phyloP scores from a whole-genome alignment of 352 stramenopile species.

The Phytopythium ostracodes region DNA sequence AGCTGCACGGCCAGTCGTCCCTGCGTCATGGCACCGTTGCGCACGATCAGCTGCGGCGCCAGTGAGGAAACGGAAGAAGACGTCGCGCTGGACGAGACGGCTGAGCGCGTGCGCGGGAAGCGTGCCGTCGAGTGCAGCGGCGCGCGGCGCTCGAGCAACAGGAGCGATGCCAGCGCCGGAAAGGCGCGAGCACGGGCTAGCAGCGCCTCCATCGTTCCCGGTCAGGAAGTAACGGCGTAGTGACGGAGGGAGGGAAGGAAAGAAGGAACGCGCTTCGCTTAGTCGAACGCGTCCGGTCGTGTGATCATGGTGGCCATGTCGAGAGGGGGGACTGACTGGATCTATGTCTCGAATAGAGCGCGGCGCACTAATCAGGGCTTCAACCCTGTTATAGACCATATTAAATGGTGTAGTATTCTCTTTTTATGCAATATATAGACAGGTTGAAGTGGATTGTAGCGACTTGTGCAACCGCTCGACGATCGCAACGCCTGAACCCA shows the following conservation, averaged over 20 bases:
- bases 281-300: not conserved
- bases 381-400: too few relatives aligned
- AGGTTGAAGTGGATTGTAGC: not conserved
- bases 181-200: not conserved
- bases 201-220: not conserved
- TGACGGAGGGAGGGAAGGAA: not conserved
- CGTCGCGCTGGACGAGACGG: not conserved
- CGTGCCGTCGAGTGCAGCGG: not conserved
- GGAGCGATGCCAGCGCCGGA: not conserved
- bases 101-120: not conserved
- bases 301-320: not conserved
- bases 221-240: not conserved
- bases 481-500: not conserved
- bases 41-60: constrained; percentile 36
- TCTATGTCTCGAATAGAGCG: not conserved
- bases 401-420: too few relatives aligned
- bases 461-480: not conserved
- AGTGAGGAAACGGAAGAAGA: constrained; percentile 13
- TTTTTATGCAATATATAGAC: too few relatives aligned
- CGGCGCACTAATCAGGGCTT: constrained; percentile 1
- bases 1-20: constrained; percentile 55
- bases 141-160: not conserved
- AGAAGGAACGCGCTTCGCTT: not conserved
- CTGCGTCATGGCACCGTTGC: constrained; percentile 28
- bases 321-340: not conserved